These are phyloP conservation scores for Fusarium dimerum DNA, from an alignment of 2,329 filamentous ascomycete genomes.

Conservation along the genomic window DNA sequence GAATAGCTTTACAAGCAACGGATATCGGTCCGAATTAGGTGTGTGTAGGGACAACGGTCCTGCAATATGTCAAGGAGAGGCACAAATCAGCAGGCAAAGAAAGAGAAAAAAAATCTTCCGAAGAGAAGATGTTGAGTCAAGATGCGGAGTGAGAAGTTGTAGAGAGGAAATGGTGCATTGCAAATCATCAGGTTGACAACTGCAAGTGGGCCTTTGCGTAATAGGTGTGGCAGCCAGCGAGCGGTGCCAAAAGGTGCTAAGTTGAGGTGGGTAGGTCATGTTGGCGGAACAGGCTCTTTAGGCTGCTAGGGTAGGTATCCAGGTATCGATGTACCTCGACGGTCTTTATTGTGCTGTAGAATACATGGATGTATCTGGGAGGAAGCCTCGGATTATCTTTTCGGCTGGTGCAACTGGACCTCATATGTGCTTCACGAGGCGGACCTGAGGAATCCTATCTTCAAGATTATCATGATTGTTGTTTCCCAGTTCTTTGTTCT, in stretches of 20 bases:
- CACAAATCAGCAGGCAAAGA: conserved; percentile 1
- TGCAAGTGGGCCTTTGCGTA: conserved; percentile 43
- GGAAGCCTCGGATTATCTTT: conserved; percentile 29
- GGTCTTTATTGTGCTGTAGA: conserved; percentile 20
- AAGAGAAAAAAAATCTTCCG: conserved; percentile 13
- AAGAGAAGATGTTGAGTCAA: conserved; percentile 27
- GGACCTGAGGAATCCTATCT: not conserved
- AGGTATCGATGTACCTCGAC: conserved; percentile 20
- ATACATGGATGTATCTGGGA: conserved; percentile 20
- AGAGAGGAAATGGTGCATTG: conserved; percentile 34
- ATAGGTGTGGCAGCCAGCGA: conserved; percentile 29
- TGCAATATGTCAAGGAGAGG: conserved; percentile 9
- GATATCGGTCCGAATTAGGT: conserved; percentile 14
- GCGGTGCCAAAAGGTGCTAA: no score
- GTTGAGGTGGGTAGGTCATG: conserved; percentile 7
- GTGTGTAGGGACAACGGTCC: conserved; percentile 4
- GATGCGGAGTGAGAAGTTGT: conserved; percentile 32
- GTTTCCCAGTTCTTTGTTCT: not conserved
- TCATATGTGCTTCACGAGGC: not conserved
- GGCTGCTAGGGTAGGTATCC: conserved; percentile 22
- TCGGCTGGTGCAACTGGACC: conserved; percentile 19
- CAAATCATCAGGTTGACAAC: conserved; percentile 40
- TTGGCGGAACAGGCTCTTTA: not conserved
- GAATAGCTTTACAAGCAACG: conserved; percentile 35
- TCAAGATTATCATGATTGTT: not conserved